Conservation (phyloP, 192 early-diverging fungal species). For the Rhizophagus clarus region DNA sequence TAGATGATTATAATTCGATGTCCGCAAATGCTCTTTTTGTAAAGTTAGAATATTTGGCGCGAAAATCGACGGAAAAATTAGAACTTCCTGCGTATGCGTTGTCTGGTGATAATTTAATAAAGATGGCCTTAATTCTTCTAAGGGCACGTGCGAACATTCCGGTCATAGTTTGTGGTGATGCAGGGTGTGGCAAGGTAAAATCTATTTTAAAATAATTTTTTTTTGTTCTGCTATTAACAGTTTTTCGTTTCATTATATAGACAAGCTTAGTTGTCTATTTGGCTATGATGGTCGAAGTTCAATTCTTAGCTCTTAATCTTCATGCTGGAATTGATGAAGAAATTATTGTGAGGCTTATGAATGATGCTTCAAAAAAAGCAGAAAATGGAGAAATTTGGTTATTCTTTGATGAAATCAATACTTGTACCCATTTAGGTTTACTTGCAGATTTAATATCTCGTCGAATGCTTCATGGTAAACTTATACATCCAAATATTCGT, state of each 20-base stretch:
- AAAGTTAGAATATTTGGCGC: constrained; percentile 12
- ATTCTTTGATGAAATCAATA: background rate
- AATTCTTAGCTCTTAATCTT: background rate
- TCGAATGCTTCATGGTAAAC: background rate
- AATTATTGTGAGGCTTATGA: background rate
- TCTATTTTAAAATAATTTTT: too few relatives aligned
- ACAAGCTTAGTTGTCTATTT: background rate
- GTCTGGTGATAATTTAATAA: constrained; percentile 12
- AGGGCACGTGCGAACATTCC: constrained; percentile 3
- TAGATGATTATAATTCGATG: constrained; percentile 5
- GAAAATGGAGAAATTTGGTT: background rate
- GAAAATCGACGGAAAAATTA: background rate
- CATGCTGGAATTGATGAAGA: background rate
- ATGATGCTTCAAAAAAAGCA: background rate
- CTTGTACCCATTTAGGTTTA: background rate
- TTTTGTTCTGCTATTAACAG: background rate
- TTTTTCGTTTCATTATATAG: background rate
- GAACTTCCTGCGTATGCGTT: background rate
- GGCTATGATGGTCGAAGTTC: background rate
- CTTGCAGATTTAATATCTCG: background rate
- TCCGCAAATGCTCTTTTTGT: background rate
- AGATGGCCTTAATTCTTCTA: constrained; percentile 18
- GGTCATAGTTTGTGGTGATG: background rate
- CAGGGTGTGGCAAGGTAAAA: background rate
- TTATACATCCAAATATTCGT: background rate